phyloP scores from a whole-genome alignment of 257 asterid genomes.

The Hygrophila difformis region DNA sequence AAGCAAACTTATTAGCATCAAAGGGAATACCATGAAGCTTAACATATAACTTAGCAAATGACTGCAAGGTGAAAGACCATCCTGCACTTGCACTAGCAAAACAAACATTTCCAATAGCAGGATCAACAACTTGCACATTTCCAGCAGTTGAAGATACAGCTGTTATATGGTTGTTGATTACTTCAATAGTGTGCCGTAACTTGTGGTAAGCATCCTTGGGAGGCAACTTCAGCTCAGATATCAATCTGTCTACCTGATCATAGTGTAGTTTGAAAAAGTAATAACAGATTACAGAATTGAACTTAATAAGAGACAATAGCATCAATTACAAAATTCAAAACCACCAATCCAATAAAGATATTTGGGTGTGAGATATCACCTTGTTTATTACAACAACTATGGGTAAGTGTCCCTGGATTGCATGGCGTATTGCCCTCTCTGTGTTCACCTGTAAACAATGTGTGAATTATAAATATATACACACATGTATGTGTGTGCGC shows the following conservation, averaged over 20 bases:
- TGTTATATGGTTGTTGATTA: slow-evolving; percentile 69
- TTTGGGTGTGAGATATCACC: slow-evolving; percentile 3
- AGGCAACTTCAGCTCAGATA: slow-evolving; percentile 89
- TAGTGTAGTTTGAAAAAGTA: slow-evolving; percentile 22
- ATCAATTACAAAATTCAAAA: no score
- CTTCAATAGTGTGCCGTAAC: slow-evolving; percentile 79
- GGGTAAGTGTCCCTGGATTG: slow-evolving; percentile 7
- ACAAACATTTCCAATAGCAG: slow-evolving; percentile 80
- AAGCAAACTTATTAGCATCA: slow-evolving; percentile 84
- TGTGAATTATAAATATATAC: background rate
- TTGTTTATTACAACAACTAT: slow-evolving; percentile 8
- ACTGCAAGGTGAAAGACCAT: slow-evolving; percentile 90
- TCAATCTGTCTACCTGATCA: slow-evolving; percentile 91
- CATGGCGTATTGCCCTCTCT: slow-evolving; percentile 24
- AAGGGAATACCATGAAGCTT: slow-evolving; percentile 91
- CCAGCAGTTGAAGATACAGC: slow-evolving; percentile 94
- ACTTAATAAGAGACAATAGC: no score
- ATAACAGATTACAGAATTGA: no score
- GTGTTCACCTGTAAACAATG: slow-evolving; percentile 59
- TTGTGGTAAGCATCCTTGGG: slow-evolving; percentile 98
- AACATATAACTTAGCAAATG: slow-evolving; percentile 89
- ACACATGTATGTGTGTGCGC: background rate
- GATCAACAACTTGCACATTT: slow-evolving; percentile 73
- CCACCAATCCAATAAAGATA: no score
- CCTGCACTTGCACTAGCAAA: slow-evolving; percentile 96